phyloP scores from a whole-genome alignment of 2,329 filamentous ascomycete species.

The Leptoxyphium fumago region DNA sequence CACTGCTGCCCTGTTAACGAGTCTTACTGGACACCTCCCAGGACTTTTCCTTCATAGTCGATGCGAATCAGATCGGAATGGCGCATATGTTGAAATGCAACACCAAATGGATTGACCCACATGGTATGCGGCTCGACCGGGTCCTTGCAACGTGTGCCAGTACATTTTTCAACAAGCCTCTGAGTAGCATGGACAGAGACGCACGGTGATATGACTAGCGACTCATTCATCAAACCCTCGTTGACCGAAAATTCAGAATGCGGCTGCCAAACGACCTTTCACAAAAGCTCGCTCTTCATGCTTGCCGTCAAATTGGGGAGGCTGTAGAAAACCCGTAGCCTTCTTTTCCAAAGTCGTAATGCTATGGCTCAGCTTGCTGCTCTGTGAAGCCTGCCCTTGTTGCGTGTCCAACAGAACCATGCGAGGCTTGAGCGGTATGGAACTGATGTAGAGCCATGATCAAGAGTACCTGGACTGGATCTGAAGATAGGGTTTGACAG shows the following conservation, averaged over 20 bases:
- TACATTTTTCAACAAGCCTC: constrained; percentile 20
- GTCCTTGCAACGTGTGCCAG: neutral
- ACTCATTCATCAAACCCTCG: constrained; percentile 26
- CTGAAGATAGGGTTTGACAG: too few species aligned
- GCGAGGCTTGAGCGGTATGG: too few species aligned
- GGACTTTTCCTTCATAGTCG: constrained; percentile 27
- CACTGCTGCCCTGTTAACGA: constrained; percentile 32
- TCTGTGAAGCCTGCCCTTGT: too few species aligned
- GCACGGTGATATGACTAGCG: constrained; percentile 27
- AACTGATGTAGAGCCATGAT: too few species aligned
- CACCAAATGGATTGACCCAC: constrained; percentile 27
- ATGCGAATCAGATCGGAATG: constrained; percentile 33
- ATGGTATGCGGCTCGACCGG: neutral
- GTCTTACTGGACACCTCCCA: constrained; percentile 25
- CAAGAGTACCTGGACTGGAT: too few species aligned
- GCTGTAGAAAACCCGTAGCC: too few species aligned
- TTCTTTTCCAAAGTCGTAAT: too few species aligned
- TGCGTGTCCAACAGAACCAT: too few species aligned
- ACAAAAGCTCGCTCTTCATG: constrained; percentile 26
- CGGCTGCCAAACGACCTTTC: constrained; percentile 29
- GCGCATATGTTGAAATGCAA: constrained; percentile 28
- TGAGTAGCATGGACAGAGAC: constrained; percentile 23
- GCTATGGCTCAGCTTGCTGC: too few species aligned
- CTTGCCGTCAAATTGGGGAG: constrained; percentile 22
- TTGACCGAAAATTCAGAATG: constrained; percentile 30